phyloP scores from a whole-genome alignment of 352 stramenopile genomes.

The Phytopythium mirpurense region DNA sequence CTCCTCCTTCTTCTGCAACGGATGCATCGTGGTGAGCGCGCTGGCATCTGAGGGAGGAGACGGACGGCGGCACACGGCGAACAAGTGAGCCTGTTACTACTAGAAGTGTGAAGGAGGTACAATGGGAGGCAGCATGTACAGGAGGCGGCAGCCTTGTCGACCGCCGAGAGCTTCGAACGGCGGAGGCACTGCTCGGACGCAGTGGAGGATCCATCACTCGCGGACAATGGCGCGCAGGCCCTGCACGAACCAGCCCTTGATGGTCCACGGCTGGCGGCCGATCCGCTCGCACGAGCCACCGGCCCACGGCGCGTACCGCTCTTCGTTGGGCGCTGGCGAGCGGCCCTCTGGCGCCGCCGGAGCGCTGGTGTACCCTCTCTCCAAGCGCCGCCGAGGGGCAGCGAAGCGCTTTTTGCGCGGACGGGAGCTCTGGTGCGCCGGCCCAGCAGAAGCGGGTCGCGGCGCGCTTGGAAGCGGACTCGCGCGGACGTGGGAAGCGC shows the following conservation, averaged over 20 bases:
- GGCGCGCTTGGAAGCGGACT: not conserved
- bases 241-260: constrained; percentile 35
- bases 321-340: not conserved
- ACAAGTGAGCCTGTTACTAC: not conserved
- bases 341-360: not conserved
- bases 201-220: not conserved
- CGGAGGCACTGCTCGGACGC: too few relatives aligned
- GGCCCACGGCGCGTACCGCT: constrained; percentile 14
- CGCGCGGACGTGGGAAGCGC: not conserved
- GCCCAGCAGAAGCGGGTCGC: not conserved
- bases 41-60: not conserved
- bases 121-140: not conserved
- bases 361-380: not conserved
- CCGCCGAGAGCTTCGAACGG: not conserved
- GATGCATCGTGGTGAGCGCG: not conserved
- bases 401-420: not conserved
- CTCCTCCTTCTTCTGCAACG: too few relatives aligned
- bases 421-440: not conserved
- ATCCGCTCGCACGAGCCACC: constrained; percentile 32
- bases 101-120: not conserved
- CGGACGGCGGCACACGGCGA: not conserved
- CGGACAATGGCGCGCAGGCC: constrained; percentile 12
- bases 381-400: not conserved
- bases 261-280: constrained; percentile 37
- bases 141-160: not conserved